phyloP scores from a whole-genome alignment of 2,329 filamentous ascomycete species.

The Trichocomaceae sp. region DNA sequence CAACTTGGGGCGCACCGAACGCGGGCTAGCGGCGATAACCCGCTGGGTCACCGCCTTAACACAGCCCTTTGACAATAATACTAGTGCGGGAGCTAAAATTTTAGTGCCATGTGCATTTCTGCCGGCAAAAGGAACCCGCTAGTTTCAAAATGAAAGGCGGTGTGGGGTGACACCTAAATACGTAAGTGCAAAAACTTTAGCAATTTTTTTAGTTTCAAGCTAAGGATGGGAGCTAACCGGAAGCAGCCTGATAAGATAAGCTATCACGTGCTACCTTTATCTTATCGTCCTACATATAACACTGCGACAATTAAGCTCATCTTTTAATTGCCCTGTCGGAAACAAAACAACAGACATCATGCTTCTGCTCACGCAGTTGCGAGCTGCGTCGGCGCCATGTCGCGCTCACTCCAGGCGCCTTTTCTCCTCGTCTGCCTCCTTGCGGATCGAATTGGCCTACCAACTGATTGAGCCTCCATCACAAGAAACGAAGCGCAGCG shows the following conservation, averaged over 20 bases:
- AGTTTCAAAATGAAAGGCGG: no score
- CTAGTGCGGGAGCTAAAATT: no score
- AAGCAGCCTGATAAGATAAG: not conserved
- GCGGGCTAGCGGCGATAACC: no score
- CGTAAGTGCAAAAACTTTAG: no score
- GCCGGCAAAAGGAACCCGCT: no score
- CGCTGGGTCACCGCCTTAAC: no score
- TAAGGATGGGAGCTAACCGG: no score
- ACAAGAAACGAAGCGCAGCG: constrained; percentile 21
- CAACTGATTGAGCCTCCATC: constrained; percentile 32
- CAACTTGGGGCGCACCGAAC: no score
- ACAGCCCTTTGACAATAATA: no score
- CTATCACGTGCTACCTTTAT: not conserved
- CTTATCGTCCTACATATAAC: not conserved
- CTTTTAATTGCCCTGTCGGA: not conserved
- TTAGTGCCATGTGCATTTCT: no score
- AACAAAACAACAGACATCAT: not conserved
- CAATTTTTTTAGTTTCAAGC: no score
- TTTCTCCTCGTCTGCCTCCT: constrained; percentile 28
- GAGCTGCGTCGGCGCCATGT: not conserved
- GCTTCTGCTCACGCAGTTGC: not conserved
- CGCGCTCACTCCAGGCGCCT: constrained; percentile 1
- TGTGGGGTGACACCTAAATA: no score
- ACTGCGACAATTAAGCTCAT: not conserved
- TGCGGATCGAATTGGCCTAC: constrained; percentile 27